Evolutionary conservation across 1,284 basidiomycete species (phyloP).

Genomic region (Ganoderma boninense): DNA sequence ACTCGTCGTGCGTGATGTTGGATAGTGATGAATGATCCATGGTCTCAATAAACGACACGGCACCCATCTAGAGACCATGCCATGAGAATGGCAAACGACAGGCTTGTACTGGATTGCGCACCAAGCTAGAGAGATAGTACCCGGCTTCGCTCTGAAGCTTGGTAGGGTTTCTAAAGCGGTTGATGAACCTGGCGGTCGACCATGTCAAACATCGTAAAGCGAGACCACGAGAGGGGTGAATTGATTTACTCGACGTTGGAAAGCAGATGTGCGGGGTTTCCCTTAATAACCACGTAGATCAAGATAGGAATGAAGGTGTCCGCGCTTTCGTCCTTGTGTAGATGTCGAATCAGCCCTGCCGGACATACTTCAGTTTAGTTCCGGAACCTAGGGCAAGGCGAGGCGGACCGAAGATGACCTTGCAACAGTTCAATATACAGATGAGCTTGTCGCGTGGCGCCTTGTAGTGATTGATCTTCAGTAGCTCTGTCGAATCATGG

Average conservation of each 20-base stretch:
- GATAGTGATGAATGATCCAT: conserved; percentile 96
- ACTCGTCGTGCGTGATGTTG: conserved; percentile 92
- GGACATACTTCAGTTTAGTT: conserved; percentile 10
- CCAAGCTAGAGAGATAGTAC: conserved; percentile 96
- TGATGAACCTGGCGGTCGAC: conserved; percentile 79
- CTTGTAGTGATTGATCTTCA: conserved; percentile 99
- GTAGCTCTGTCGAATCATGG: conserved; percentile 65
- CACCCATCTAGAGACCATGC: conserved; percentile 71
- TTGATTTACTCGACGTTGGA: conserved; percentile 90
- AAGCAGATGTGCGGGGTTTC: conserved; percentile 92
- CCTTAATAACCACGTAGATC: conserved; percentile 93
- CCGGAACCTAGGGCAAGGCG: conserved; percentile 20
- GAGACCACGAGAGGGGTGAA: not conserved
- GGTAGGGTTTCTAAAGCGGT: conserved; percentile 89
- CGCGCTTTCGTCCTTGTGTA: conserved; percentile 81
- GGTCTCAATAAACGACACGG: conserved; percentile 95
- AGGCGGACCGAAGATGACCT: conserved; percentile 94
- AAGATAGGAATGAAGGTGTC: conserved; percentile 96
- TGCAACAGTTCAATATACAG: conserved; percentile 97
- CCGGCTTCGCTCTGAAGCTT: conserved; percentile 96
- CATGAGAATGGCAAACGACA: not conserved
- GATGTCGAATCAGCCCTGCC: conserved; percentile 88
- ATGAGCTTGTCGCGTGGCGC: conserved; percentile 98
- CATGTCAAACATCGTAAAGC: not conserved
- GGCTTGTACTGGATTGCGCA: conserved; percentile 47